These are phyloP conservation scores for Heterobasidion irregulare DNA, from an alignment of 1,284 basidiomycete genomes.

Conservation along the genomic window DNA sequence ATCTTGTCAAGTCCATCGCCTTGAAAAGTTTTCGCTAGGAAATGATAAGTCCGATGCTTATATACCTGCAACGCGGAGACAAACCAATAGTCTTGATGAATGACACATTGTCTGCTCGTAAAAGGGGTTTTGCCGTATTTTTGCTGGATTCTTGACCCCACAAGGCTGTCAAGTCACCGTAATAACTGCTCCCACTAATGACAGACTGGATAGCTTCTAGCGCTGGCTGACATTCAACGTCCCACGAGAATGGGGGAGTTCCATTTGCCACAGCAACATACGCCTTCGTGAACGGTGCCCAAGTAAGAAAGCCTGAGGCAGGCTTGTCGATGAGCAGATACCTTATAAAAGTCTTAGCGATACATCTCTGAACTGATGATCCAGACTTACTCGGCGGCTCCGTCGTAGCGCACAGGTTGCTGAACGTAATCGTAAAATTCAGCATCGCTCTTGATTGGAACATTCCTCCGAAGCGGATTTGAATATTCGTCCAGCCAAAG, in stretches of 20 bases:
- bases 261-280: slow-evolving; percentile 45
- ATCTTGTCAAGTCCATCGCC: slow-evolving; percentile 44
- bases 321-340: slow-evolving; percentile 71
- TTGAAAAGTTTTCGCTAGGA: slow-evolving; percentile 59
- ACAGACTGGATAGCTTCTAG: slow-evolving; percentile 49
- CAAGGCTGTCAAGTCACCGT: slow-evolving; percentile 42
- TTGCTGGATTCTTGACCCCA: slow-evolving; percentile 71
- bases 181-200: slow-evolving; percentile 52
- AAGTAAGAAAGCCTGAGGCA: slow-evolving; percentile 80
- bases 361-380: slow-evolving; percentile 13
- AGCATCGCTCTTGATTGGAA: slow-evolving; percentile 41
- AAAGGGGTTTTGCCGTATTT: slow-evolving; percentile 38
- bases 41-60: slow-evolving; percentile 4
- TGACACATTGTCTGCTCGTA: slow-evolving; percentile 56
- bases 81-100: slow-evolving; percentile 67
- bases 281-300: slow-evolving; percentile 68
- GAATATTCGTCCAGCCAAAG: slow-evolving; percentile 77
- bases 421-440: slow-evolving; percentile 39
- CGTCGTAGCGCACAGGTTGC: slow-evolving; percentile 25
- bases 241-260: slow-evolving; percentile 55
- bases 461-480: slow-evolving; percentile 60
- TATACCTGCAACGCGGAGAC: slow-evolving; percentile 4
- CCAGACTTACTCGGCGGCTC: slow-evolving; percentile 19
- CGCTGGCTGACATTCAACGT: slow-evolving; percentile 49
- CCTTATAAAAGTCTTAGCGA: slow-evolving; percentile 16